Base-by-base conservation (phyloP, 2,329 filamentous ascomycete genomes). In the Fusarium mundagurra region DNA sequence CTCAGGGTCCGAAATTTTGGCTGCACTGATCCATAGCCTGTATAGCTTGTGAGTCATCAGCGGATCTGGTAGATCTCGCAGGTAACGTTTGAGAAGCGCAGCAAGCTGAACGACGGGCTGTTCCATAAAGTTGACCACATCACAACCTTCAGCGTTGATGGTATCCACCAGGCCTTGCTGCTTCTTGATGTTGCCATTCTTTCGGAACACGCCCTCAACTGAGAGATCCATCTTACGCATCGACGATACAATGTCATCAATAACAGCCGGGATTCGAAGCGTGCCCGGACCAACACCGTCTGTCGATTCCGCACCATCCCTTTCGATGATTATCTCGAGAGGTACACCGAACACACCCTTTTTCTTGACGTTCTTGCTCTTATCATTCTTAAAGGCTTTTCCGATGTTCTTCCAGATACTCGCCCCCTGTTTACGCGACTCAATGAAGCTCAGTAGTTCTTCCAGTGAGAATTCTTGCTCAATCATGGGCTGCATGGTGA, bases 171-270 rank as follows among this genome's bases (percentile, higher is more conserved):
- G 87, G 71, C 98, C 95, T 76, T 93, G 94, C 50, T 98, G 88
- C 76, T 95, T 94, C 82, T 96, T 96, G 85, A 99, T 98, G 83
- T 98, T 99, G 77, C 96, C 96, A 79, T 98, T 99, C 88, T 99
- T 99, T 77, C 96, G 92, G 90, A 99, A 99, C 29, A 99, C 95
- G 78, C 96, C 96, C 83, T 99, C 96, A 3, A 99, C 94, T 4
- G 96, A 98, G 86, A 99, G 95, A 82, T 99, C 96, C 94, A 99
- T 98, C 83, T 96, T 96, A 77, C 95, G 92, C 94, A 99, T 98
- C 18, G 95, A 95, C 8, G 94, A 93, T 43, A 99, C 92, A 55
- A 96, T 92, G 81, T 98, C 96, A 79, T 98, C 96, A n/a, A 99
- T 89, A 60, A 99, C 88, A n/a, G 94, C 93, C 6, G 96, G 96